phyloP scores from a whole-genome alignment of 441 rosid genomes.

The Arabidopsis hybrid region DNA sequence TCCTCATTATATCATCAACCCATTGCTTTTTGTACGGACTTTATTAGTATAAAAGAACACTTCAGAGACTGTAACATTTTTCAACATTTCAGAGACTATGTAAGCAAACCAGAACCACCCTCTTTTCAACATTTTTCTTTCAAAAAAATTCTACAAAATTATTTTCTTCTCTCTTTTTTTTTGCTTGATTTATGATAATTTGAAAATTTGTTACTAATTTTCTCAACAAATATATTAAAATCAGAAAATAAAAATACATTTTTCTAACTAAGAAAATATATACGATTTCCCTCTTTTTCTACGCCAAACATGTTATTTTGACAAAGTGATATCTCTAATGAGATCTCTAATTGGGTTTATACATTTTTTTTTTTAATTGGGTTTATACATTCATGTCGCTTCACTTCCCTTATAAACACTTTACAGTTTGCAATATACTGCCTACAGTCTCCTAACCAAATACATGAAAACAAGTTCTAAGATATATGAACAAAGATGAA shows the following conservation, averaged over 20 bases:
- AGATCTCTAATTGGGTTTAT: too few species aligned
- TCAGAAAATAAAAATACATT: too few species aligned
- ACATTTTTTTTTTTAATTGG: too few species aligned
- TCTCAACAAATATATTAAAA: too few species aligned
- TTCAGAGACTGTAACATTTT: too few species aligned
- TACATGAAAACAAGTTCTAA: too few species aligned
- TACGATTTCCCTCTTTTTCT: too few species aligned
- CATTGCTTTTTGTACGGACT: conserved; percentile 38
- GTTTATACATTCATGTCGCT: not conserved
- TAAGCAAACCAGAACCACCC: not conserved
- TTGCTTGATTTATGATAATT: not conserved
- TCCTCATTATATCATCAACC: conserved; percentile 37
- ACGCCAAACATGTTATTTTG: not conserved
- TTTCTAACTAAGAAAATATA: too few species aligned
- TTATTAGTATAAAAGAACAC: not conserved
- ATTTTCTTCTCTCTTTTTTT: not conserved
- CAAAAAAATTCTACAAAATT: not conserved
- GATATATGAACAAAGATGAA: too few species aligned
- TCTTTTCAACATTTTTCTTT: not conserved
- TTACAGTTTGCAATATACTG: too few species aligned
- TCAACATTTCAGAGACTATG: too few species aligned
- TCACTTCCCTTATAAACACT: not conserved
- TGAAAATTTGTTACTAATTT: not conserved
- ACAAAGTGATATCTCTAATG: not conserved
- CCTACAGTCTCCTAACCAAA: too few species aligned